A percentile compares a stretch with the other conserved stretches of the same genome.
phyloP scores from a whole-genome alignment of 805 yeast genomes.

The Pichia membranifaciens region DNA sequence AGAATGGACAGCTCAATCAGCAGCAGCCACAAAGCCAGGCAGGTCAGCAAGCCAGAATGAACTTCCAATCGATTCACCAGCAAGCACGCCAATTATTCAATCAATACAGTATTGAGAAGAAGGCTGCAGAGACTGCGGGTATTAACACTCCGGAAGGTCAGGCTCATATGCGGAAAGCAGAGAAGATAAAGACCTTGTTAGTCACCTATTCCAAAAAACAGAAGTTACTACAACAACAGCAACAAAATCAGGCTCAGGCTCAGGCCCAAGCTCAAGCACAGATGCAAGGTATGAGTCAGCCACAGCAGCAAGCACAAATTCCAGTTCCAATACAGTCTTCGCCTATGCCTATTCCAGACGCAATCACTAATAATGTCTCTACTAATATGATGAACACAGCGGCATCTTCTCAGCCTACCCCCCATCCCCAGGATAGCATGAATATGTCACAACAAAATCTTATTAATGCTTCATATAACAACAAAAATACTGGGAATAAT shows the following conservation, averaged over 20 bases:
- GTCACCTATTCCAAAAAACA: constrained; percentile 35
- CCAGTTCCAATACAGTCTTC: background rate
- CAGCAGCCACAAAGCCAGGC: constrained; percentile 13
- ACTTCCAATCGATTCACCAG: constrained; percentile 36
- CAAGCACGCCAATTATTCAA: constrained; percentile 55
- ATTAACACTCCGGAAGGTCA: constrained; percentile 54
- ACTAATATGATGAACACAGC: background rate
- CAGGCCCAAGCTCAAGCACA: constrained; percentile 11
- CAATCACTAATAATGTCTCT: constrained; percentile 8
- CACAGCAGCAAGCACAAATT: constrained; percentile 2
- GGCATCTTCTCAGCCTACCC: constrained; percentile 2
- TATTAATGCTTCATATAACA: background rate
- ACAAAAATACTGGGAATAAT: background rate
- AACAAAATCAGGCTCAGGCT: constrained; percentile 21
- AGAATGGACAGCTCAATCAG: background rate
- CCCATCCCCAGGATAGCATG: constrained; percentile 7
- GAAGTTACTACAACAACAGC: constrained; percentile 27
- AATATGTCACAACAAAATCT: constrained; percentile 10
- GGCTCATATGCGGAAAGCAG: constrained; percentile 57
- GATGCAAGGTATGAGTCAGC: constrained; percentile 4
- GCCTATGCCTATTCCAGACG: background rate
- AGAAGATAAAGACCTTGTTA: constrained; percentile 55
- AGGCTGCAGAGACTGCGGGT: constrained; percentile 59
- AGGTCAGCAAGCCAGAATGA: constrained; percentile 12
- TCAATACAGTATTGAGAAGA: constrained; percentile 53